phyloP scores from a whole-genome alignment of 1,284 basidiomycete genomes.

The Boletus mariae region DNA sequence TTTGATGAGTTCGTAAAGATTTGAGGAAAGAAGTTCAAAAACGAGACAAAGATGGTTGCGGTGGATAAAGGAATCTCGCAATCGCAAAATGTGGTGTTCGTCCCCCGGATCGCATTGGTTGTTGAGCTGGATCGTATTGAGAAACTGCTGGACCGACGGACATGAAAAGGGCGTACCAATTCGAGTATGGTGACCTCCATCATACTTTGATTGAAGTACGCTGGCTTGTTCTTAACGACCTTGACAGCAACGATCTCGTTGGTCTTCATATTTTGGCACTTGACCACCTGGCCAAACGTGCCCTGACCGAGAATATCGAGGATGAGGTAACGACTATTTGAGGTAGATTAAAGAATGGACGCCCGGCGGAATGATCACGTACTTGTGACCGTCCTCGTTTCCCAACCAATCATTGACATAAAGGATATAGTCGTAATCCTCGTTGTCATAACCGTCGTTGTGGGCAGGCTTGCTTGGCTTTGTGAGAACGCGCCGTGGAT shows the following conservation, averaged over 20 bases:
- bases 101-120: conserved; percentile 90
- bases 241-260: conserved; percentile 99
- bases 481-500: conserved; percentile 90
- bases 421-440: conserved; percentile 95
- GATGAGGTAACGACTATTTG: conserved; percentile 77
- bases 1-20: conserved; percentile 99
- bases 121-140: conserved; percentile 63
- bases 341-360: conserved; percentile 11
- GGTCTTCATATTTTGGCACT: conserved; percentile 99
- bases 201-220: conserved; percentile 99
- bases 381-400: conserved; percentile 89
- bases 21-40: conserved; percentile 95
- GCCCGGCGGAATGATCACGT: conserved; percentile 32
- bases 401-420: conserved; percentile 97
- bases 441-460: conserved; percentile 95
- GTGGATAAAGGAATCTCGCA: conserved; percentile 97
- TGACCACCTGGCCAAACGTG: conserved; percentile 99
- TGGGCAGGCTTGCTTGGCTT: conserved; percentile 92
- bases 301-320: conserved; percentile 97
- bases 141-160: neutral
- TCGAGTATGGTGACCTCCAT: conserved; percentile 99
- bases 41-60: conserved; percentile 95
- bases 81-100: conserved; percentile 93
- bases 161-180: conserved; percentile 55
- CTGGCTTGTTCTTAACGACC: conserved; percentile 99